Conservation (phyloP, 768 basidiomycete species). For the Coprinellus micaceus region DNA sequence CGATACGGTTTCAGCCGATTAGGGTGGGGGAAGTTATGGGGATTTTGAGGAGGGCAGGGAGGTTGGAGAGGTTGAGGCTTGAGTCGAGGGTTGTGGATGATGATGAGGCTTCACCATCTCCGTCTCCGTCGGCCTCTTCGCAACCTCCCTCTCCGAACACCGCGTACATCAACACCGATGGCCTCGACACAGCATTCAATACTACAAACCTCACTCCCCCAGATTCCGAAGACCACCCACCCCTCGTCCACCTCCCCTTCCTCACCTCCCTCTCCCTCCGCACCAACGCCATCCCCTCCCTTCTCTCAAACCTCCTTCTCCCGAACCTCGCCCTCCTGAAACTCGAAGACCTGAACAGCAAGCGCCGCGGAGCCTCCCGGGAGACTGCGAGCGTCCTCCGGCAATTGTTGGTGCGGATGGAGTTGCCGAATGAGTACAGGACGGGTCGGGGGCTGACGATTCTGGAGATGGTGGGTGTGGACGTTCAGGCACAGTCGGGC, state of each 20-base stretch:
- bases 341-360: slow-evolving; percentile 35
- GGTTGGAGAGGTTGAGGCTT: slow-evolving; percentile 18
- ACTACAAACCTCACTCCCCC: not conserved
- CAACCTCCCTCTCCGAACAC: not conserved
- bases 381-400: slow-evolving; percentile 26
- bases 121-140: not conserved
- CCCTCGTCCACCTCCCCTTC: slow-evolving; percentile 19
- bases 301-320: slow-evolving; percentile 28
- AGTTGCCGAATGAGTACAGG: slow-evolving; percentile 19
- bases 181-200: not conserved
- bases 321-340: slow-evolving; percentile 27
- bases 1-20: slow-evolving; percentile 23
- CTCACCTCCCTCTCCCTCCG: slow-evolving; percentile 29
- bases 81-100: slow-evolving; percentile 18
- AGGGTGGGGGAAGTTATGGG: slow-evolving; percentile 15
- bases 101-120: not conserved
- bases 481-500: slow-evolving; percentile 3
- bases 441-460: slow-evolving; percentile 17
- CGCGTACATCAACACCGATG: not conserved
- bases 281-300: slow-evolving; percentile 29
- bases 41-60: slow-evolving; percentile 15
- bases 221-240: not conserved
- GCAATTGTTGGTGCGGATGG: slow-evolving; percentile 30
- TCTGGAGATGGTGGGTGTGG: slow-evolving; percentile 26
- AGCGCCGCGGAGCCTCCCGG: slow-evolving; percentile 21